Evolutionary conservation across 2,329 filamentous ascomycete genomes (phyloP), one percentile per base, ranked within the genome.

Genomic region (Chaetomium olivaceum): DNA sequence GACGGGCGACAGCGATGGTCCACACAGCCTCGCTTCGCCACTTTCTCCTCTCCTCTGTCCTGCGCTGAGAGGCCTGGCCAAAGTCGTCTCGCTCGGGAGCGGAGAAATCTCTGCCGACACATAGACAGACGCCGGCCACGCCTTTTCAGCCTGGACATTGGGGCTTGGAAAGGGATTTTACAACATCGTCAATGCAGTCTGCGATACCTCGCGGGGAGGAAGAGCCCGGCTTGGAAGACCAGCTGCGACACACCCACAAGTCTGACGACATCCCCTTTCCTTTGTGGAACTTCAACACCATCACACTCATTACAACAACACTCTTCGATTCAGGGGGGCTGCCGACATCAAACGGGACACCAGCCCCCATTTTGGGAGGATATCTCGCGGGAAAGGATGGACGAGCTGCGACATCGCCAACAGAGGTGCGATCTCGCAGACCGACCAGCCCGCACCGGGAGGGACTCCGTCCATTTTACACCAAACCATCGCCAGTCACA

Each of bases 21-120:
- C 12, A 36, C 54, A 64, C 21, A 27, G 5, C 58, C 52, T 55
- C 48, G 55, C 63, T 50, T 68, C 60, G 52, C 65, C 39, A 21
- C 39, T 65, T 52, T 63, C 58, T 67, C 63, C 65, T 69, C 67
- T 69, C 64, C 62, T 58, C 50, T 67, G 59, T 62, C 27, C 59
- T 6, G 36, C 48, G 43, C 66, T 64, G 68, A 66, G 46, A 21
- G 23, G 29, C n/a, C 51, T 62, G 60, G 39, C 48, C 23, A 25
- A 54, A 27, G n/a, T 48, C 31, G 52, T 65, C 63, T 61, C n/a
- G 64, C 50, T 55, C 52, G 58, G 58, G 64, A 64, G 68, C 62
- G 66, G 68, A 68, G 68, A 70, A 70, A 70, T 68, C 66, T 61
- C 68, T 64, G 48, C 52, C 50, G 60, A 66, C 66, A 67, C 31